A percentile compares a stretch with the other conserved stretches of the same genome.
Evolutionary conservation across 2,329 filamentous ascomycete genomes (phyloP).

Genomic region (Diaporthe nobilis): DNA sequence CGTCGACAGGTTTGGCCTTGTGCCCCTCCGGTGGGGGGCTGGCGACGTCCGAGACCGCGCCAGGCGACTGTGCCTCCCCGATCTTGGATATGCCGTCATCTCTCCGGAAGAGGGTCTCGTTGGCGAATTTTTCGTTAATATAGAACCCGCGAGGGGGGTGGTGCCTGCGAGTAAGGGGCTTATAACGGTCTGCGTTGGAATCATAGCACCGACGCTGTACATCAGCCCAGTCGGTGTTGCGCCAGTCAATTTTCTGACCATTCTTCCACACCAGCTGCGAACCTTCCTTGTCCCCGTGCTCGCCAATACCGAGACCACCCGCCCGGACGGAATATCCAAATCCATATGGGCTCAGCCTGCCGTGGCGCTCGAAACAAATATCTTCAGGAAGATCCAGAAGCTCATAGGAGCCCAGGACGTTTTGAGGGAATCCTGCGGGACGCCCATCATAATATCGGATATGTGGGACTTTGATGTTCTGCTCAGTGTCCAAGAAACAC

Average conservation of each 20-base stretch:
- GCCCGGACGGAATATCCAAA: slow-evolving; percentile 84
- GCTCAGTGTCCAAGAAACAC: slow-evolving; percentile 82
- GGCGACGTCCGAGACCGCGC: slow-evolving; percentile 15
- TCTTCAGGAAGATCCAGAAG: slow-evolving; percentile 84
- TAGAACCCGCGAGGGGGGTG: slow-evolving; percentile 66
- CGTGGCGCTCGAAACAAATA: slow-evolving; percentile 94
- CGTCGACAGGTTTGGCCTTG: background rate
- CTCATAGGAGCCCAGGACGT: slow-evolving; percentile 89
- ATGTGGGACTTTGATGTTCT: slow-evolving; percentile 75
- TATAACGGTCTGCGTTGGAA: slow-evolving; percentile 80
- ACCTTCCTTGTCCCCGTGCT: slow-evolving; percentile 87
- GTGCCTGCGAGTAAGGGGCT: slow-evolving; percentile 57
- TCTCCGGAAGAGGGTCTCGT: slow-evolving; percentile 46
- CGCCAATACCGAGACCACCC: slow-evolving; percentile 87
- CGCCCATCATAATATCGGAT: slow-evolving; percentile 84
- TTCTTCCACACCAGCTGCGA: slow-evolving; percentile 84
- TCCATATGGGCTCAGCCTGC: slow-evolving; percentile 89
- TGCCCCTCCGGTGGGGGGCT: background rate
- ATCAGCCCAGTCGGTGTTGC: slow-evolving; percentile 82
- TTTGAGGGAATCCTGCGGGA: slow-evolving; percentile 86
- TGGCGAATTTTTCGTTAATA: slow-evolving; percentile 55
- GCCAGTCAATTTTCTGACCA: slow-evolving; percentile 81
- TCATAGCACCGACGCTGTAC: slow-evolving; percentile 81
- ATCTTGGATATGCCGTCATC: slow-evolving; percentile 44
- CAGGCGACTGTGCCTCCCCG: slow-evolving; percentile 38